Evolutionary conservation across 352 stramenopile species (phyloP).

Genomic region (Pythium scleroteichum): DNA sequence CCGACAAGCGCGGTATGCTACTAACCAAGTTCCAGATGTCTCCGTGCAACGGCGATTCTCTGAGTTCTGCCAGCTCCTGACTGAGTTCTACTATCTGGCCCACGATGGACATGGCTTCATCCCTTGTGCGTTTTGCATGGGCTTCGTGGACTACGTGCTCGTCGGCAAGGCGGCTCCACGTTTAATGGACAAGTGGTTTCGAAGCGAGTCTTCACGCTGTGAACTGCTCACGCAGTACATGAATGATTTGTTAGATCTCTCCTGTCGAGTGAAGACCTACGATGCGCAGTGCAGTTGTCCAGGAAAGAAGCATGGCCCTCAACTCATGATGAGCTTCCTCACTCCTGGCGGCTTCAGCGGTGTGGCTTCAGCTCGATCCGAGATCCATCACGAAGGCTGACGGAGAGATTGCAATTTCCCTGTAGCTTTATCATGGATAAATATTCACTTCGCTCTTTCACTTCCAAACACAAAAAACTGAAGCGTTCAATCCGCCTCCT

Average conservation of each 20-base stretch:
- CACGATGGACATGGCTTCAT: not conserved
- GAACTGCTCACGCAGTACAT: conserved; percentile 1
- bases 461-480: too few relatives aligned
- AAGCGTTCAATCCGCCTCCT: conserved; percentile 7
- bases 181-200: not conserved
- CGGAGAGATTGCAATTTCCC: not conserved
- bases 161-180: not conserved
- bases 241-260: not conserved
- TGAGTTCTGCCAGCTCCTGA: conserved; percentile 3
- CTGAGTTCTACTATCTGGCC: not conserved
- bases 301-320: not conserved
- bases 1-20: not conserved
- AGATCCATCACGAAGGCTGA: not conserved
- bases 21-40: not conserved
- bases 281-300: not conserved
- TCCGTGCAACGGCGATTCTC: not conserved
- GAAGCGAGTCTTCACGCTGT: not conserved
- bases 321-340: not conserved
- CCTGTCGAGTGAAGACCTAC: not conserved
- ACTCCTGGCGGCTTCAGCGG: too few relatives aligned
- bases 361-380: too few relatives aligned
- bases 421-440: too few relatives aligned
- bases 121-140: not conserved
- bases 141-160: not conserved
- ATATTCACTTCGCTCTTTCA: too few relatives aligned